Evolutionary conservation across 331 rosid species (phyloP), one percentile per base, ranked within the genome.

Genomic region (Stylosanthes scabra): DNA sequence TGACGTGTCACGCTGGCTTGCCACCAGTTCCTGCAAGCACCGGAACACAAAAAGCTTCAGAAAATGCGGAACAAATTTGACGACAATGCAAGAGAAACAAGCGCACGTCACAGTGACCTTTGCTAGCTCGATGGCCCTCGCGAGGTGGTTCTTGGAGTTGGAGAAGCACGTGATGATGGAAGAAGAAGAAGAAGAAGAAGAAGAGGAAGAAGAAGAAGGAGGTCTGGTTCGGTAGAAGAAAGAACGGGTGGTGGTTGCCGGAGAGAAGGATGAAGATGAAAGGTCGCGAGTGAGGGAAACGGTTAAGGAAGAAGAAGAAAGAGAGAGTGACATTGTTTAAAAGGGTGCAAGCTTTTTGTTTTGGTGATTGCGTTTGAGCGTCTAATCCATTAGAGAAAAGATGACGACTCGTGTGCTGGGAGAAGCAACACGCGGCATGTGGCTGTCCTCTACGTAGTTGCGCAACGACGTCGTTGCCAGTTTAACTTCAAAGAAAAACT

Each of bases 1-100:
- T 11, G 89, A 82, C 72, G 74, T 29, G 80, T 70, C 78, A 66
- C 50, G 51, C 62, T 45, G 78, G 28, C 62, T 77, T 8, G 27
- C 61, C 10, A 31, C 61, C 12, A 46, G 41, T 75, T 74, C 90
- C 97, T 90, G 89, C 90, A 88, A 88, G 15, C 59, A 78, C 78
- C 71, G 73, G 78, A 75, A 81, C 55, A 70, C 57, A 66, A 73
- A 34, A 34, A 70, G 9, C 78, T 61, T 90, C 82, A 86, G 72
- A 54, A 76, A 68, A 76, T 41, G 63, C 45, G 11, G 74, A 60
- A 37, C 41, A 8, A 55, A 55, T 55, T 34, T 27, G 66, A 6
- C 12, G 66, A 6, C 12, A 8, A 25, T 47, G 51, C 11, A 14
- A 4, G 0, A 8, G 27, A 25, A 2, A 25, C 7, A 57, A 8